These are phyloP conservation scores for Penium margaritaceum DNA, from an alignment of 139 green algal genomes.

Conservation along the genomic window DNA sequence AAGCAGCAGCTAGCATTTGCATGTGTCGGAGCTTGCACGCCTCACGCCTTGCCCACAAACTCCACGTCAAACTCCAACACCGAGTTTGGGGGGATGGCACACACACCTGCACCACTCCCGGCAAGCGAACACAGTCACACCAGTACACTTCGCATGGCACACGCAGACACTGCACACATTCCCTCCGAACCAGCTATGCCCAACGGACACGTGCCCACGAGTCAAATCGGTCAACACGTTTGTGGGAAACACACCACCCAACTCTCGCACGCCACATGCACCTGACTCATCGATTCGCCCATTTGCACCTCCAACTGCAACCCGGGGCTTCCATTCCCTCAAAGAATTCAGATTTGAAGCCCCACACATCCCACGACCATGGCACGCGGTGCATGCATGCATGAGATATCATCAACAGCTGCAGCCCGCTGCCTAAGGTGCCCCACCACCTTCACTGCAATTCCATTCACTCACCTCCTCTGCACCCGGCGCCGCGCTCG, in stretches of 20 bases:
- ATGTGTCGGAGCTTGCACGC: too few relatives aligned
- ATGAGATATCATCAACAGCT: not conserved
- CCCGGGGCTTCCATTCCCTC: too few relatives aligned
- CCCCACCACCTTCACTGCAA: not conserved
- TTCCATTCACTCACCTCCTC: constrained; percentile 26
- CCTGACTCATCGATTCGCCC: not conserved
- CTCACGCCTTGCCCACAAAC: constrained; percentile 38
- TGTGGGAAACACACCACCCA: not conserved
- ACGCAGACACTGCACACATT: not conserved
- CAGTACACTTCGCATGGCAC: too few relatives aligned
- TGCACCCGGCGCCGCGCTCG: constrained; percentile 35
- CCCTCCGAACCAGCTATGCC: not conserved
- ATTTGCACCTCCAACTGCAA: too few relatives aligned
- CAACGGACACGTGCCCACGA: not conserved
- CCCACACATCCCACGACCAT: too few relatives aligned
- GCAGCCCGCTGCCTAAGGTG: not conserved
- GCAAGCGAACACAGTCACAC: too few relatives aligned
- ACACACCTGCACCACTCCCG: constrained; percentile 28
- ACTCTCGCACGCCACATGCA: not conserved
- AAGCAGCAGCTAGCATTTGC: too few relatives aligned
- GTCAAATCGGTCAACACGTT: not conserved
- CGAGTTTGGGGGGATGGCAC: constrained; percentile 46
- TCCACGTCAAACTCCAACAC: constrained; percentile 45
- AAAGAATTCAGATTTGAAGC: too few relatives aligned
- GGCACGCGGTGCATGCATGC: not conserved